phyloP scores from a whole-genome alignment of 2,329 filamentous ascomycete genomes.

The Diaporthe destruens region DNA sequence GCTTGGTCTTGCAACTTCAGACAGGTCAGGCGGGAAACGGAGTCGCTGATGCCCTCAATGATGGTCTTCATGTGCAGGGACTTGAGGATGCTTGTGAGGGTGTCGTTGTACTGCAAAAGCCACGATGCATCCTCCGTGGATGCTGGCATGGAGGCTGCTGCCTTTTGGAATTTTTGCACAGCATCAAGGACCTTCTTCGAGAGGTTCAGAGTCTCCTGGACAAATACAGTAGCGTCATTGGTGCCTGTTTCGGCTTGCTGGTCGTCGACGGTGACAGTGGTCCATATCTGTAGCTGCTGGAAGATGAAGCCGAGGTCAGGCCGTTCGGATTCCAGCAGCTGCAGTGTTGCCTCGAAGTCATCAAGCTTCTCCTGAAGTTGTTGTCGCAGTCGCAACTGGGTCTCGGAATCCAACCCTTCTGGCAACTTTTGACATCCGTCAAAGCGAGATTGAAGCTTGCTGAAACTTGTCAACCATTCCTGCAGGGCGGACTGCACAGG shows the following conservation, averaged over 20 bases:
- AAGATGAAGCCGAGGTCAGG: conserved; percentile 75
- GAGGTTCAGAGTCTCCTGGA: conserved; percentile 70
- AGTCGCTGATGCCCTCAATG: conserved; percentile 54
- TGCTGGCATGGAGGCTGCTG: conserved; percentile 65
- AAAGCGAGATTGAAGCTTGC: conserved; percentile 57
- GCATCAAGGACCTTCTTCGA: conserved; percentile 83
- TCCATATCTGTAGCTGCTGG: conserved; percentile 76
- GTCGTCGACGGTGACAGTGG: conserved; percentile 49
- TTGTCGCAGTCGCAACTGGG: conserved; percentile 50
- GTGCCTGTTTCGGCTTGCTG: conserved; percentile 40
- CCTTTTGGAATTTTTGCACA: conserved; percentile 77
- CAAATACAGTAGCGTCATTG: conserved; percentile 59
- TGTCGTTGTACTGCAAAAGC: conserved; percentile 69
- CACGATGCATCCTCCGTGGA: conserved; percentile 73
- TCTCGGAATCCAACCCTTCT: conserved; percentile 59
- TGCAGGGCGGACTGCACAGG: conserved; percentile 59
- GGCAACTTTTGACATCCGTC: conserved; percentile 63
- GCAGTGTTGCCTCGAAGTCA: conserved; percentile 57
- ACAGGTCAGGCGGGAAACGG: conserved; percentile 53
- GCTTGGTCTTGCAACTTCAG: conserved; percentile 55
- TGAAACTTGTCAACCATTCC: conserved; percentile 64
- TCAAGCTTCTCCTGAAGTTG: conserved; percentile 54
- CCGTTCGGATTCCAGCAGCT: conserved; percentile 56
- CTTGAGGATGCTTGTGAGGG: conserved; percentile 65
- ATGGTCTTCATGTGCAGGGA: conserved; percentile 72